These are phyloP conservation scores for Periglandula ipomoeae DNA, from an alignment of 2,329 filamentous ascomycete genomes.

Conservation along the genomic window DNA sequence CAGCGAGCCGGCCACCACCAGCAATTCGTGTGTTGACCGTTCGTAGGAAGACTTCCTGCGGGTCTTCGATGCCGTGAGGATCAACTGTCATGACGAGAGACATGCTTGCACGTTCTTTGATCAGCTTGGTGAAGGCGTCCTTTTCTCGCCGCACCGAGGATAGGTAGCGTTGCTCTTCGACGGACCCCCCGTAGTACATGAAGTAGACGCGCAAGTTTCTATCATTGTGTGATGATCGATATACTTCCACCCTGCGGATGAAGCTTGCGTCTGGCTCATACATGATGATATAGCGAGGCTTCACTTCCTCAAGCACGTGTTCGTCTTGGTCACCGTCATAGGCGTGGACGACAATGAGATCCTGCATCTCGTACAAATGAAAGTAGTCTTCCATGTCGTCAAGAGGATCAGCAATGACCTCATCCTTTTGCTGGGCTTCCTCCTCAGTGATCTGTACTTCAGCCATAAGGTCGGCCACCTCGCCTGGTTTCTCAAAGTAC, in stretches of 20 bases:
- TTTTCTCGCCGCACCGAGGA: constrained; percentile 89
- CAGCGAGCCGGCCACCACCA: constrained; percentile 74
- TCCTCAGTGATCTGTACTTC: constrained; percentile 74
- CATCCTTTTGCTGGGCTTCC: constrained; percentile 66
- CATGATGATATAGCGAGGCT: constrained; percentile 94
- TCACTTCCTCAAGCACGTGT: constrained; percentile 88
- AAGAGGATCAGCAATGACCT: constrained; percentile 66
- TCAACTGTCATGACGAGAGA: constrained; percentile 75
- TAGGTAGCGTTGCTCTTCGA: constrained; percentile 91
- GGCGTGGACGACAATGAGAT: constrained; percentile 80
- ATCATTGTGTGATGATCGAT: constrained; percentile 86
- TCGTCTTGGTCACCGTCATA: constrained; percentile 96
- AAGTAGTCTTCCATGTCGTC: constrained; percentile 91
- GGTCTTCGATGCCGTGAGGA: constrained; percentile 59
- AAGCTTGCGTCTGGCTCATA: constrained; percentile 95
- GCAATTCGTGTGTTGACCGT: constrained; percentile 96
- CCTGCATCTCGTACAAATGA: constrained; percentile 82
- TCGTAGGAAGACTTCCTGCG: constrained; percentile 84
- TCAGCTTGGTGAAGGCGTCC: constrained; percentile 88
- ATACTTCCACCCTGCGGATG: constrained; percentile 89
- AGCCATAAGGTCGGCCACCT: constrained; percentile 74
- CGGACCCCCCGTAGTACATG: constrained; percentile 88
- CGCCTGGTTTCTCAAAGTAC: constrained; percentile 72
- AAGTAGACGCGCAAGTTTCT: constrained; percentile 90
- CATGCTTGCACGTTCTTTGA: constrained; percentile 92